Base-by-base conservation (phyloP, 164 flowering plant genomes). In the Litsea cubeba region DNA sequence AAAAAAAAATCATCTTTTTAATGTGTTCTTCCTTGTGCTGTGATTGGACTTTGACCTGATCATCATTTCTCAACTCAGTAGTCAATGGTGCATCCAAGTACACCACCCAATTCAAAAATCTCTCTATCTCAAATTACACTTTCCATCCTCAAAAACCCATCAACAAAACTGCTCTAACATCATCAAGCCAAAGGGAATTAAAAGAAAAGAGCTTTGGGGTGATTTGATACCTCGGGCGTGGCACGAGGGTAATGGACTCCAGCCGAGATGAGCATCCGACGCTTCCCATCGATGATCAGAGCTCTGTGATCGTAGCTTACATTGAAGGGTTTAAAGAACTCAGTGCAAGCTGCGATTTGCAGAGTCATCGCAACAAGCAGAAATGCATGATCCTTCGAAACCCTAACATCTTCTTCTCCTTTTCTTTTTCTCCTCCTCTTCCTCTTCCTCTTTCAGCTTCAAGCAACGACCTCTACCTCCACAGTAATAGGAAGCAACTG, bases 181-280 rank as follows among this genome's bases (percentile, higher is more conserved):
- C 46, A 40, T 40, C 46, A 7, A 40, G 7, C 11, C 35, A 30
- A 0, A 30, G 35, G 5, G 35, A 30, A 40, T 8, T 40, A 8
- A 40, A 40, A 40, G 10, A 40, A 40, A 40, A 7, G 46, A 40
- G 10, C 46, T 40, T 5, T 40, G 46, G 11, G 46, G 46, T 40
- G 46, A 40, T 40, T 40, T 40, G 46, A 7, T 65, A 91, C 98
- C 87, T 94, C 82, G 23, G 97, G 93, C 50, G 94, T 87, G 72
- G 98, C 97, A 30, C 98, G 95, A 50, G 98, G 96, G 79, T 94
- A 94, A 78, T 94, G 98, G 77, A 94, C 86, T 68, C 97, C 95
- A 58, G 90, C 93, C 73, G 97, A 94, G 63, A 87, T 84, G 75
- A 94, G 96, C 88, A 94, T 92, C 12, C 98, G 87, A 28, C 98